Base-by-base conservation (phyloP, 495 filamentous ascomycete species). In the Rusavskia elegans region DNA sequence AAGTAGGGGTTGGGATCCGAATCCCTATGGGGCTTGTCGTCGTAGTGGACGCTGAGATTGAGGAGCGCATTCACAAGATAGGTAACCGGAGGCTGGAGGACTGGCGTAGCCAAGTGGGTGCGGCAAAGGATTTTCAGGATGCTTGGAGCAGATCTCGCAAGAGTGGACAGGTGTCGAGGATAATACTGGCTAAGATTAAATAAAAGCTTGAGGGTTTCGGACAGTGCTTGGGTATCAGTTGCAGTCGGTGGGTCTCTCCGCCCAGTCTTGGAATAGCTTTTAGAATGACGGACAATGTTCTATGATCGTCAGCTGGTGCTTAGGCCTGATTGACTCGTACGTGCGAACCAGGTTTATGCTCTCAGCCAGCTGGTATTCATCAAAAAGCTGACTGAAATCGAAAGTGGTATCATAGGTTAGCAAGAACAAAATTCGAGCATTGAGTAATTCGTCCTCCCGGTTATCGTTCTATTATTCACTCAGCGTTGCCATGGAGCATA, bases 371-470 rank as follows among this genome's bases (percentile, higher is more conserved):
- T 75, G 68, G 61, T 90, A 67, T 23, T 88, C 61, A 32, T 83
- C 76, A 51, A 95, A 77, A 2, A 95, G 74, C 0, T 70, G 65
- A 27, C 75, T 68, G 48, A 92, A 80, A 56, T 88, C 71, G 48
- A 85, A 60, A 5, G 74, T 78, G 5, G 88, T 89, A 29, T 80
- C 76, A 59, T 96, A 97, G 0, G 92, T 97, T 13, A 82, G 77
- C 2, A 96, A 70, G 54, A 97, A 88, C 9, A 97, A 67, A 20
- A 98, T 82, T 32, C 92, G 77, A 40, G 83, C 84, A 35, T 79
- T 68, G 0, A 96, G 70, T 67, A 98, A 94, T 63, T 98, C 89
- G 59, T 98, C 85, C 48, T 97, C 89, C 16, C 74, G 72, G 58
- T 72, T 83, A 62, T 89, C 82, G 56, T 71, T 81, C 77, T 51